A percentile compares a stretch with the other conserved stretches of the same genome.
phyloP scores from a whole-genome alignment of 495 filamentous ascomycete genomes.

The Jackrogersella multiformis region DNA sequence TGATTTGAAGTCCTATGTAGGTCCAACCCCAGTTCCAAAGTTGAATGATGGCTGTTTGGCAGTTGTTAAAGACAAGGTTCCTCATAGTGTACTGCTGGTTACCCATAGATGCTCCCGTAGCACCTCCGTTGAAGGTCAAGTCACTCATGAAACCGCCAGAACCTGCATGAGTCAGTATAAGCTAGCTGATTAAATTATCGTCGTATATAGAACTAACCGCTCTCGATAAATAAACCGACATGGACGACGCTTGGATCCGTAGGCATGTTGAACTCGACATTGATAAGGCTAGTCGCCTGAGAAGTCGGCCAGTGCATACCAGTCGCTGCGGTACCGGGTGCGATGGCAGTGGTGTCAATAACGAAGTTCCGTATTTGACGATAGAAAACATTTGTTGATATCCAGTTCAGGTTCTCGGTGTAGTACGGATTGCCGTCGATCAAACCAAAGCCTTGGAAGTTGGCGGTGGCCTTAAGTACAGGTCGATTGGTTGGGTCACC shows the following conservation, averaged over 20 bases:
- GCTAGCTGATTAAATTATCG: too few relatives aligned
- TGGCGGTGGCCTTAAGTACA: slow-evolving; percentile 69
- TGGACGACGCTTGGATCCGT: slow-evolving; percentile 67
- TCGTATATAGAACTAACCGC: slow-evolving; percentile 55
- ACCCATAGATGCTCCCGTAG: slow-evolving; percentile 69
- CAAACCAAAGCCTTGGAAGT: slow-evolving; percentile 70
- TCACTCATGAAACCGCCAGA: slow-evolving; percentile 75
- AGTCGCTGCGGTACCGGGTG: slow-evolving; percentile 59
- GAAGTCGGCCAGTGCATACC: slow-evolving; percentile 86
- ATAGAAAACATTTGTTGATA: slow-evolving; percentile 78
- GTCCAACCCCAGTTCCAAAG: slow-evolving; percentile 67
- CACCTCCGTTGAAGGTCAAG: slow-evolving; percentile 76
- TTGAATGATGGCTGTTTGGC: slow-evolving; percentile 65
- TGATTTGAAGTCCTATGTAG: slow-evolving; percentile 66
- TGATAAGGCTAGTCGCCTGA: slow-evolving; percentile 80
- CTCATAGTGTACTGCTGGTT: slow-evolving; percentile 87
- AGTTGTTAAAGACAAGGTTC: slow-evolving; percentile 72
- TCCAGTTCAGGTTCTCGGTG: slow-evolving; percentile 59
- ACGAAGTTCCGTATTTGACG: slow-evolving; percentile 81
- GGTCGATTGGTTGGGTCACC: slow-evolving; percentile 72
- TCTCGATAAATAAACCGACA: slow-evolving; percentile 79
- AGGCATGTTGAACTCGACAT: slow-evolving; percentile 77
- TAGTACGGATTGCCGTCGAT: slow-evolving; percentile 78
- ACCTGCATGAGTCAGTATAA: slow-evolving; percentile 53
- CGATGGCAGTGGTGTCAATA: slow-evolving; percentile 73